Evolutionary conservation across 202 grass and related monocot species (phyloP), one percentile per base, ranked within the genome.

Genomic region (Digitaria exilis): DNA sequence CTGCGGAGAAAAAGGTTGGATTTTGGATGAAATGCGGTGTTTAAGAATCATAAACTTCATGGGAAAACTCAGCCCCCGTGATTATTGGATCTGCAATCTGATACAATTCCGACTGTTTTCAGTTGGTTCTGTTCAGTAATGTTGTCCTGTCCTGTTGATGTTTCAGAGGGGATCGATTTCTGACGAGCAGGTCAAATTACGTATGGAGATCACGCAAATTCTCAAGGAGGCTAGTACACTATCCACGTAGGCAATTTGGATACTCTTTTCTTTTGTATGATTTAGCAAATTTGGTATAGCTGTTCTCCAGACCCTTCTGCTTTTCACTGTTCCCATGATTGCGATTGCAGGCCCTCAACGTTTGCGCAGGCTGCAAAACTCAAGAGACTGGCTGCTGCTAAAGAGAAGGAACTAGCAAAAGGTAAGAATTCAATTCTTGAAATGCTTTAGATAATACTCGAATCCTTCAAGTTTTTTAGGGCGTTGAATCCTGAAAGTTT

Each of bases 281-380:
- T 83, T 19, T 76, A 13, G 46, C 25, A 5, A 30, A 50, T 30
- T 34, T 37, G 34, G 39, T 57, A 9, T 7, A 31, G 3, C 22
- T 32, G 29, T 30, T 72, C 49, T 72, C 9, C 6, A 43, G 15
- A 30, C 6, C 4, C 62, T 58, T 66, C 37, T 39, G 37, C 9
- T 8, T 65, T 7, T 71, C 25, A 32, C 17, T 22, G 9, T 87
- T 82, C 72, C 35, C 28, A 9, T 45, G 28, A 22, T 85, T 80
- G 24, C 71, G 37, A 71, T 77, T 71, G 71, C 78, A 99, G 96
- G 56, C 96, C 96, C 44, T 92, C 96, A 15, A 99, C 93, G 22
- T 99, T 99, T 94, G 96, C 96, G 26, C 96, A 99, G 51, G 88
- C 93, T 0, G 96, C 96, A 54, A 99, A 94, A 69, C 89, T 96